Evolutionary conservation across 2,329 filamentous ascomycete genomes (phyloP).

Genomic region (Colletotrichum chlorophyti): DNA sequence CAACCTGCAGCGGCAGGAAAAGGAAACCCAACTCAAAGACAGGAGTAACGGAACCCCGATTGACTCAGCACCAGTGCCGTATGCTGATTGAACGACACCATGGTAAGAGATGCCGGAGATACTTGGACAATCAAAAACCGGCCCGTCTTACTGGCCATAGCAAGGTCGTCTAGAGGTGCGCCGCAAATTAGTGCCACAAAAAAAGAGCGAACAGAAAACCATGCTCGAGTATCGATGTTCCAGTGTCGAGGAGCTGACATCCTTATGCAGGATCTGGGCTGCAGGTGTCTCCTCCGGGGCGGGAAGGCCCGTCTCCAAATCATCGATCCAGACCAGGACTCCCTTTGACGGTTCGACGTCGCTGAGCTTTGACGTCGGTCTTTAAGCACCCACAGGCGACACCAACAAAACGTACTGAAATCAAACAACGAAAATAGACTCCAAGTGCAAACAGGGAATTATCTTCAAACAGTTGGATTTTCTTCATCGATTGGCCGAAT

Average conservation of each 20-base stretch:
- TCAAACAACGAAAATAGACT: no score
- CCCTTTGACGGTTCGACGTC: not conserved
- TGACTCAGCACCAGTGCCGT: not conserved
- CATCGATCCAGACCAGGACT: slow-evolving; percentile 9
- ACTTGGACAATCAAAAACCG: no score
- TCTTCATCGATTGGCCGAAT: slow-evolving; percentile 8
- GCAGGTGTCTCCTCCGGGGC: not conserved
- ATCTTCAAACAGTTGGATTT: not conserved
- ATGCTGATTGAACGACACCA: not conserved
- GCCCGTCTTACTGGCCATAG: no score
- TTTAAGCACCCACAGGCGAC: not conserved
- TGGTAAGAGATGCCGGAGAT: no score
- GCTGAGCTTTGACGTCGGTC: not conserved
- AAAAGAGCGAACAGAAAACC: no score
- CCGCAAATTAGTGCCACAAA: no score
- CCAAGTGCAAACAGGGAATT: no score
- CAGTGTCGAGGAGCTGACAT: not conserved
- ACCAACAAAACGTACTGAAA: no score
- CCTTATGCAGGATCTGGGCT: slow-evolving; percentile 4
- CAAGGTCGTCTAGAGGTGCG: no score
- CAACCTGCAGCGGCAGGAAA: not conserved
- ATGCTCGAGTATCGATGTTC: not conserved
- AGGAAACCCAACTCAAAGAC: no score
- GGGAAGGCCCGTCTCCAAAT: slow-evolving; percentile 12
- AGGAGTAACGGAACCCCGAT: not conserved